phyloP scores from a whole-genome alignment of 257 asterid genomes.

The Forsythia viridissima region DNA sequence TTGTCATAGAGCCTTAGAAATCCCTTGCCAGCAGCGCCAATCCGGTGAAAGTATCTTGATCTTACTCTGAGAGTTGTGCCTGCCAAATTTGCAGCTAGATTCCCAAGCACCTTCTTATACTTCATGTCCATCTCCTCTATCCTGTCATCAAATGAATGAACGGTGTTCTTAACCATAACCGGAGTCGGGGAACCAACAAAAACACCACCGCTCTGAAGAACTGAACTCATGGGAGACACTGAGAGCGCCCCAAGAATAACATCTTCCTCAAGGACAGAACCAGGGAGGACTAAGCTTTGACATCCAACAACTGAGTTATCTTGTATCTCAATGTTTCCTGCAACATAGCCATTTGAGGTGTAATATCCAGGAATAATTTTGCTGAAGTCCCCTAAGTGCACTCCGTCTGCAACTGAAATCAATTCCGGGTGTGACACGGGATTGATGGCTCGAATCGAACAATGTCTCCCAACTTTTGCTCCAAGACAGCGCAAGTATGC shows the following conservation, averaged over 20 bases:
- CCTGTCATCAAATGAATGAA: conserved; percentile 47
- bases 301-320: conserved; percentile 64
- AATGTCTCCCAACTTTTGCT: conserved; percentile 60
- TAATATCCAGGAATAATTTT: conserved; percentile 45
- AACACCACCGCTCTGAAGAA: conserved; percentile 52
- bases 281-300: conserved; percentile 61
- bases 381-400: conserved; percentile 71
- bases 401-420: conserved; percentile 55
- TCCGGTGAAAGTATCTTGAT: conserved; percentile 60
- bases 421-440: conserved; percentile 52
- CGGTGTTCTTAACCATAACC: conserved; percentile 55
- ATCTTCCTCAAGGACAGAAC: conserved; percentile 56
- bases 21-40: conserved; percentile 62
- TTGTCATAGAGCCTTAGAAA: conserved; percentile 39
- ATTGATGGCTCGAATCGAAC: conserved; percentile 69
- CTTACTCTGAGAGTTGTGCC: conserved; percentile 54
- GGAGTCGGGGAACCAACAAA: conserved; percentile 61
- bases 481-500: conserved; percentile 49
- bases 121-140: conserved; percentile 69
- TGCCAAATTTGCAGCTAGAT: conserved; percentile 62
- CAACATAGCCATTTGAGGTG: conserved; percentile 37
- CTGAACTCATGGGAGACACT: conserved; percentile 43
- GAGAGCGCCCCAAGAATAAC: conserved; percentile 80
- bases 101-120: conserved; percentile 57
- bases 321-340: conserved; percentile 38